Base-by-base conservation (phyloP, 73 alveolate species). In the Paramecium sonneborni region DNA sequence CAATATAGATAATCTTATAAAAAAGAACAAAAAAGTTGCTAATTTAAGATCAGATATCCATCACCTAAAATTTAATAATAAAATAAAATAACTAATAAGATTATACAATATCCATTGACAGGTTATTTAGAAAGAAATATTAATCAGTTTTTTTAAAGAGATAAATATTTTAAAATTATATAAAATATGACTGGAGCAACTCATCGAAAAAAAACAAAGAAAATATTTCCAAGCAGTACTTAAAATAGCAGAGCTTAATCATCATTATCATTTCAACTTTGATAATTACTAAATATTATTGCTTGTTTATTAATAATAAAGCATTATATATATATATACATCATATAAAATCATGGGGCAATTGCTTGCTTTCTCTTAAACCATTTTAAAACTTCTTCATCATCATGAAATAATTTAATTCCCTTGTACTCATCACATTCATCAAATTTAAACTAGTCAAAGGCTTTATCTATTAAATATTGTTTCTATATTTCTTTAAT, bases 381-480 rank as follows among this genome's bases (percentile, higher is more conserved):
- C 86, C 86, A 72, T 79, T 79, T 5, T 20, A 43, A 24, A 18
- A 79, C 90, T 79, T 79, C 90, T 43, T 23, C 6, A 46, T 79
- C 90, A 79, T 79, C 90, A 21, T 26, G 41, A 79, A 79, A 79
- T 79, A 79, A 44, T 43, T 34, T 79, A n/a, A 79, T 79, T 39
- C 48, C 90, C 72, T 79, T 79, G 28, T 20, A 46, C 41, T 79
- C 90, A 79, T 79, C 90, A 9, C 74, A 79, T 11, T 79, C 90
- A 10, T 79, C 90, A 41, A 79, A 79, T 79, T 79, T 39, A 43
- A 5, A 39, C 14, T 41, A 21, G 11, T 79, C 69, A 34, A 30
- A 79, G 5, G 90, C 90, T 43, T 79, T 0, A 46, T 79, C 90
- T 11, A 79, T 43, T 39, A 79, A 20, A 46, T 79, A 79, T 79